Evolutionary conservation across 805 yeast genomes (phyloP).

Genomic region (Candida yuanshanica): DNA sequence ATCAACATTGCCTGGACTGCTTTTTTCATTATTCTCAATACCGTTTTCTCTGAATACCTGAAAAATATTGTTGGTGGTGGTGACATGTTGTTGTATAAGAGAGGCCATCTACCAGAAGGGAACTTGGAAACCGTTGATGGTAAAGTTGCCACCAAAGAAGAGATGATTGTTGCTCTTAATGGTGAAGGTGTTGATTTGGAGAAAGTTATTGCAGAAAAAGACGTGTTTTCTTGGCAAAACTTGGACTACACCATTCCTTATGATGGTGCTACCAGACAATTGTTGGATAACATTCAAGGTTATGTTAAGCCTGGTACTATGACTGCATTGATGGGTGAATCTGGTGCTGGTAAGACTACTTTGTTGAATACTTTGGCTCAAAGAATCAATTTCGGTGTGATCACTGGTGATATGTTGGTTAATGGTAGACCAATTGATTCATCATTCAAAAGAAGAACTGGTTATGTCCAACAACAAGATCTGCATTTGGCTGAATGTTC

Average conservation of each 20-base stretch:
- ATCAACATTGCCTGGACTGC: conserved; percentile 48
- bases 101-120: no score
- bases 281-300: conserved; percentile 10
- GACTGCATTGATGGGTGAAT: conserved; percentile 57
- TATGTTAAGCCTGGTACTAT: conserved; percentile 35
- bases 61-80: conserved; percentile 32
- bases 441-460: conserved; percentile 59
- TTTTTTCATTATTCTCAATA: conserved; percentile 49
- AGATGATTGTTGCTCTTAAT: conserved; percentile 1
- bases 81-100: conserved; percentile 43
- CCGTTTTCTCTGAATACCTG: conserved; percentile 48
- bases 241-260: conserved; percentile 28
- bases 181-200: conserved; percentile 4
- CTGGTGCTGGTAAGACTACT: conserved; percentile 14
- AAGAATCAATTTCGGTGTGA: conserved; percentile 47
- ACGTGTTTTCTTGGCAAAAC: conserved; percentile 28
- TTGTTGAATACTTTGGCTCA: conserved; percentile 27
- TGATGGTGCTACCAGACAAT: conserved; percentile 31
- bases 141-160: background rate
- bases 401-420: conserved; percentile 28
- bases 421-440: conserved; percentile 51
- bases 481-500: conserved; percentile 55
- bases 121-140: conserved; percentile 21
- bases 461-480: conserved; percentile 33
- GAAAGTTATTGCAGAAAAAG: conserved; percentile 22